Conservation (phyloP, 2,329 filamentous ascomycete species). For the Cordyceps farinosa region DNA sequence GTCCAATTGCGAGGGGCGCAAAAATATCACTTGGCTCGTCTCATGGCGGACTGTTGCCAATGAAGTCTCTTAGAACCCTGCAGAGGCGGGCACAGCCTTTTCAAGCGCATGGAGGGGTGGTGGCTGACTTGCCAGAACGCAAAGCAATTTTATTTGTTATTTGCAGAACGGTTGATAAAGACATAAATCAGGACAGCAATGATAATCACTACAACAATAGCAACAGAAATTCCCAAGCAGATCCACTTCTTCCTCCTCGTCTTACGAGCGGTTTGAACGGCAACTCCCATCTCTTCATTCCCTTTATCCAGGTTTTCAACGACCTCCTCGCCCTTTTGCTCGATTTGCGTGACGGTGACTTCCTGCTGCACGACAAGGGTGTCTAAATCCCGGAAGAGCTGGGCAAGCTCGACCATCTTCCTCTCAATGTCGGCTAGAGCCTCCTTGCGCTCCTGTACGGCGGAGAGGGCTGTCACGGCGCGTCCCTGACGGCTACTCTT, state of each 20-base stretch:
- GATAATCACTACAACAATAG: conserved; percentile 50
- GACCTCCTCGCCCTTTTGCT: conserved; percentile 82
- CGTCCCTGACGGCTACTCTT: conserved; percentile 77
- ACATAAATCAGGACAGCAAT: conserved; percentile 50
- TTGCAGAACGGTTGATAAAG: conserved; percentile 37
- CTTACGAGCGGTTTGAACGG: conserved; percentile 74
- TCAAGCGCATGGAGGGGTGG: too few species aligned
- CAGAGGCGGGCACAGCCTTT: too few species aligned
- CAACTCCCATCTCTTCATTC: conserved; percentile 75
- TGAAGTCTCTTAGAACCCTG: too few species aligned
- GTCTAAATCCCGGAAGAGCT: conserved; percentile 88
- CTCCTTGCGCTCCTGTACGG: conserved; percentile 77
- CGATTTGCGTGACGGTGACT: conserved; percentile 72
- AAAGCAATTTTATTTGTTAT: too few species aligned
- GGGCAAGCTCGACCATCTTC: conserved; percentile 81
- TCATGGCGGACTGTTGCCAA: too few species aligned
- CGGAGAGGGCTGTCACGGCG: conserved; percentile 72
- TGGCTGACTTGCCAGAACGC: too few species aligned
- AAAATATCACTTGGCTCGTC: too few species aligned
- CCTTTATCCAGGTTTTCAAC: conserved; percentile 80
- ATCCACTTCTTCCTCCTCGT: conserved; percentile 96
- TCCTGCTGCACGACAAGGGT: conserved; percentile 84
- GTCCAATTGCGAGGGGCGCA: too few species aligned
- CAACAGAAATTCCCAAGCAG: conserved; percentile 71
- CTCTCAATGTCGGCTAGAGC: conserved; percentile 89